Conservation (phyloP, 2,329 filamentous ascomycete genomes). For the Fusarium annulatum region DNA sequence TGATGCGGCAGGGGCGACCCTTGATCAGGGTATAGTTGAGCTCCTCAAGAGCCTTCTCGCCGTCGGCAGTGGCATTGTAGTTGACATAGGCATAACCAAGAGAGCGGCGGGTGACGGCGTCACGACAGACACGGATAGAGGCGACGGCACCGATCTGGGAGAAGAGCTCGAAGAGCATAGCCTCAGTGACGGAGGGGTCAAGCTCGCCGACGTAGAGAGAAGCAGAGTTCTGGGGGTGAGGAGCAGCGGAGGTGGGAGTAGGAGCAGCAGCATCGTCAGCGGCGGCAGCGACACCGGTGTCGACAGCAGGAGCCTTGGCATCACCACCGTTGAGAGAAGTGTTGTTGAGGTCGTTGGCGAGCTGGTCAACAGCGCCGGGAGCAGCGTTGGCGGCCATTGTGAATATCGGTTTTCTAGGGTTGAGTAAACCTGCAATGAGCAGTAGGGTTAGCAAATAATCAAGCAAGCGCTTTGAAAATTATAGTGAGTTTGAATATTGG, state of each 20-base stretch:
- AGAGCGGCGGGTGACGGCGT: slow-evolving; percentile 97
- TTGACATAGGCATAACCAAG: slow-evolving; percentile 99
- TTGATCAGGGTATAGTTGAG: slow-evolving; percentile 99
- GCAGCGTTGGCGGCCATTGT: slow-evolving; percentile 72
- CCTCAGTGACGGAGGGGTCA: slow-evolving; percentile 96
- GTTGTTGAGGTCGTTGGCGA: slow-evolving; percentile 80
- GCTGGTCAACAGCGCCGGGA: slow-evolving; percentile 78
- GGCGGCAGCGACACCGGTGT: slow-evolving; percentile 74
- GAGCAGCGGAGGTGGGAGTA: slow-evolving; percentile 78
- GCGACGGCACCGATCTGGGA: slow-evolving; percentile 98
- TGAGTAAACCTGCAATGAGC: slow-evolving; percentile 30
- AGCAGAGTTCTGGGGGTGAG: slow-evolving; percentile 89
- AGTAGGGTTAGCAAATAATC: slow-evolving; percentile 30
- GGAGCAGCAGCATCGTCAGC: slow-evolving; percentile 71
- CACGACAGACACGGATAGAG: slow-evolving; percentile 99
- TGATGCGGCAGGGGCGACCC: slow-evolving; percentile 98
- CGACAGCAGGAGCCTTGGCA: slow-evolving; percentile 74
- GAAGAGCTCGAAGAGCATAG: slow-evolving; percentile 99
- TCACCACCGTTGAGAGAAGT: slow-evolving; percentile 76
- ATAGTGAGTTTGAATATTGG: neutral
- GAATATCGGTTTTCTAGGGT: slow-evolving; percentile 33
- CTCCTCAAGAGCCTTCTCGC: slow-evolving; percentile 98
- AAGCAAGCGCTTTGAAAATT: slow-evolving; percentile 9
- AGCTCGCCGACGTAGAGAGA: slow-evolving; percentile 99
- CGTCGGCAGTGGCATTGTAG: slow-evolving; percentile 97